Evolutionary conservation across 2,329 filamentous ascomycete species (phyloP).

Genomic region (Monilinia polystroma): DNA sequence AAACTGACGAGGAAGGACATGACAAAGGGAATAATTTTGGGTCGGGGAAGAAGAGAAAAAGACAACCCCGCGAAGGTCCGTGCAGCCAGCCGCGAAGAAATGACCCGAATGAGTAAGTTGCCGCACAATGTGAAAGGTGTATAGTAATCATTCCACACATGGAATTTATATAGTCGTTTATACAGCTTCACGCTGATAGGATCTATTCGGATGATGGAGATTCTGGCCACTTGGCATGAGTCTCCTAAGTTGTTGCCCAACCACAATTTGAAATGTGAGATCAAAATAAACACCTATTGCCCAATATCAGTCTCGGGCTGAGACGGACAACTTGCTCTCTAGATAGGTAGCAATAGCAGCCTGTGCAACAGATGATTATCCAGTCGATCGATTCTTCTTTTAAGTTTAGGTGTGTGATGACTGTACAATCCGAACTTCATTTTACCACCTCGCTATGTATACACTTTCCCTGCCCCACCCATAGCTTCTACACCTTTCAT

Average conservation of each 20-base stretch:
- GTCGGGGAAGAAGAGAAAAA: background rate
- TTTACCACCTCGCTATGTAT: slow-evolving; percentile 23
- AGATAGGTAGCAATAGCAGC: background rate
- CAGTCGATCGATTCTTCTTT: slow-evolving; percentile 13
- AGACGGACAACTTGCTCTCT: background rate
- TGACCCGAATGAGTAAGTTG: slow-evolving; percentile 11
- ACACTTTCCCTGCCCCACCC: slow-evolving; percentile 16
- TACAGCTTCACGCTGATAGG: background rate
- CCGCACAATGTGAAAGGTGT: background rate
- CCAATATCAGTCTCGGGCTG: background rate
- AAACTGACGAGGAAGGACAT: background rate
- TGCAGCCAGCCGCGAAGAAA: slow-evolving; percentile 6
- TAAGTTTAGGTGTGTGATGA: background rate
- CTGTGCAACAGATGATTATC: background rate
- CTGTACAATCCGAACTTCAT: slow-evolving; percentile 18
- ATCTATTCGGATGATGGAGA: background rate
- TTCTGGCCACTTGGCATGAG: slow-evolving; percentile 10
- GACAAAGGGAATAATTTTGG: background rate
- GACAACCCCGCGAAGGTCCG: slow-evolving; percentile 10
- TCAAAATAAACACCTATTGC: background rate
- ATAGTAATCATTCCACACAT: background rate
- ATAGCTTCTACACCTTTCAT: slow-evolving; percentile 2
- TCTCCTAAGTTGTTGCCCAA: background rate
- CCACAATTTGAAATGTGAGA: background rate
- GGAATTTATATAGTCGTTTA: background rate